Evolutionary conservation across 1,139 yeast species (phyloP), one percentile per base, ranked within the genome.

Genomic region (Candida glucosophila): DNA sequence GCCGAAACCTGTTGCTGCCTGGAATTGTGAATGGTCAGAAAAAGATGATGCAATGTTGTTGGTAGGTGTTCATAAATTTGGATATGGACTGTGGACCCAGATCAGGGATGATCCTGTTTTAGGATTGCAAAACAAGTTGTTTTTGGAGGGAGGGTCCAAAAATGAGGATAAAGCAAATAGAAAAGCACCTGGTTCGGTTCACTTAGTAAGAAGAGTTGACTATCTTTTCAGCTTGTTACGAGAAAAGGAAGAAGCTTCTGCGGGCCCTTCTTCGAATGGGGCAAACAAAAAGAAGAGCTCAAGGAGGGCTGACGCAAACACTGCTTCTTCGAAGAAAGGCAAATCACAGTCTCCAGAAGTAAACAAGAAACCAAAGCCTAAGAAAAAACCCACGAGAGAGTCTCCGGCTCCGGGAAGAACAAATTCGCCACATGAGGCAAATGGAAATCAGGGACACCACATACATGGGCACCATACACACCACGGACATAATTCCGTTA

Each of bases 41-140:
- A 70, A 64, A 21, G 95, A 92, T 47, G 99, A 92, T 51, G 80
- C 86, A 22, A 80, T 77, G 75, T 62, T 92, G 28, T 53, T 92
- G 35, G 73, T 81, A 22, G 99, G 99, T 36, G 81, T 90, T 17
- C 71, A 73, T 47, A 86, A 85, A 51, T 85, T 88, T 52, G 99
- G 99, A 0, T 90, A 85, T 47, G 98, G 98, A 12, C 79, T 95
- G 1, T 92, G 98, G 98, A 53, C 71, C 5, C 88, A 82, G 47
- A 88, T 92, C 24, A 65, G 98, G 47, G 98, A 90, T 54, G 98
- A 92, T 55, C 97, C 98, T 1, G 69, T 83, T 30, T 65, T 92
- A 33, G 92, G 90, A 9, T 64, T 92, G 37, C 83, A 86, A 35
- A 85, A 85, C 41, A 88, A 83, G 56, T 56, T 88, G 36, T 88